phyloP scores from a whole-genome alignment of 208 protist species.

The Acanthamoeba comandoni region DNA sequence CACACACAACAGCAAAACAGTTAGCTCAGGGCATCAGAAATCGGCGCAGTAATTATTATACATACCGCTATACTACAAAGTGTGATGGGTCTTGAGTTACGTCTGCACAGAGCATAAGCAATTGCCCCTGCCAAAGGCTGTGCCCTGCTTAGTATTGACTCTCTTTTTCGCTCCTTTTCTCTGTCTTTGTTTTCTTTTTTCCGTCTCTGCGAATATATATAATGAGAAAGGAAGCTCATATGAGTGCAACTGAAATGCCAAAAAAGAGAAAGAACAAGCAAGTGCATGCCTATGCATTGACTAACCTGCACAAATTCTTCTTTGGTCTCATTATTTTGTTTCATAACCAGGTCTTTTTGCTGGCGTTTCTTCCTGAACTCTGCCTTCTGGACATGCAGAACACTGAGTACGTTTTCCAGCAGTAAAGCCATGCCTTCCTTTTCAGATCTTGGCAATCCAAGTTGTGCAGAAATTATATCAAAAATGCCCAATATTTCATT shows the following conservation, averaged over 20 bases:
- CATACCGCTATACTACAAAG: constrained; percentile 6
- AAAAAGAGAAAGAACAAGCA: neutral
- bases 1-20: neutral
- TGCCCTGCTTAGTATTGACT: neutral
- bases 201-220: neutral
- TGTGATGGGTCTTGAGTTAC: constrained; percentile 1
- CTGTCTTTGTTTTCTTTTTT: constrained; percentile 7
- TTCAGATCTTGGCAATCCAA: too few species aligned
- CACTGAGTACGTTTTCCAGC: too few species aligned
- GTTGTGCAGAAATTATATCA: too few species aligned
- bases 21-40: neutral
- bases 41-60: neutral
- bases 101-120: constrained; percentile 3
- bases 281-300: too few species aligned
- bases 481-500: too few species aligned
- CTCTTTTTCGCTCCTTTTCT: neutral
- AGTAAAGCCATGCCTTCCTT: too few species aligned
- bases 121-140: constrained; percentile 37
- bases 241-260: neutral
- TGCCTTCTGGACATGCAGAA: too few species aligned
- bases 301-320: too few species aligned
- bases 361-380: neutral
- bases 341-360: neutral
- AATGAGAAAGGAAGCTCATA: neutral
- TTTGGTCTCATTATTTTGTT: too few species aligned